Evolutionary conservation across 768 basidiomycete genomes (phyloP).

Genomic region (Lactarius hengduanensis): DNA sequence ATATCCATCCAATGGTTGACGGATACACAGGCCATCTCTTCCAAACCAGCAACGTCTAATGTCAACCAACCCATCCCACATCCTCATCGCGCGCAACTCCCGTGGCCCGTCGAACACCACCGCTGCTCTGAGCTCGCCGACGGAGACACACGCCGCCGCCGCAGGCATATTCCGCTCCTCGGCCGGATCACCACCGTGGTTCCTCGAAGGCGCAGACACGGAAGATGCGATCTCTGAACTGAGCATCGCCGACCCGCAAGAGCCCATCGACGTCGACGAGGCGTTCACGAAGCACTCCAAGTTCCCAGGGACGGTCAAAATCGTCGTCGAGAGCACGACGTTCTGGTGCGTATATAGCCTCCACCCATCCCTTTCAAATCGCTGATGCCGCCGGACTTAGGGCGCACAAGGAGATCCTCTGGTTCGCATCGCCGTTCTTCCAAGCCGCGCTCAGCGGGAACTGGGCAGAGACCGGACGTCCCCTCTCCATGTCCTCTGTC

Average conservation of each 20-base stretch:
- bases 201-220: constrained; percentile 70
- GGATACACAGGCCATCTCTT: neutral
- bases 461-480: constrained; percentile 88
- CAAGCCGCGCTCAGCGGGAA: constrained; percentile 86
- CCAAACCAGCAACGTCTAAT: constrained; percentile 35
- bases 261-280: constrained; percentile 71
- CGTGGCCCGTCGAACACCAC: constrained; percentile 73
- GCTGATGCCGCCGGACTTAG: constrained; percentile 39
- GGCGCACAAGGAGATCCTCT: constrained; percentile 89
- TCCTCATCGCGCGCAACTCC: constrained; percentile 85
- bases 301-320: constrained; percentile 87
- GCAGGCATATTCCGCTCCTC: constrained; percentile 81
- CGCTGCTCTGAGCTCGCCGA: constrained; percentile 79
- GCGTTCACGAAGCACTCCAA: constrained; percentile 66
- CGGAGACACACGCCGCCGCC: constrained; percentile 86
- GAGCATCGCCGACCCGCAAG: constrained; percentile 62
- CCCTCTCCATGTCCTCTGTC: constrained; percentile 75
- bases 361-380: constrained; percentile 6
- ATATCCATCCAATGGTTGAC: neutral
- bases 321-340: constrained; percentile 82
- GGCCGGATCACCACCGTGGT: constrained; percentile 68
- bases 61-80: constrained; percentile 80
- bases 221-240: constrained; percentile 69
- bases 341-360: constrained; percentile 61
- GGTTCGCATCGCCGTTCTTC: constrained; percentile 95